These are phyloP conservation scores for Gilbertella persicaria DNA, from an alignment of 371 early-diverging fungal species.

Conservation along the genomic window DNA sequence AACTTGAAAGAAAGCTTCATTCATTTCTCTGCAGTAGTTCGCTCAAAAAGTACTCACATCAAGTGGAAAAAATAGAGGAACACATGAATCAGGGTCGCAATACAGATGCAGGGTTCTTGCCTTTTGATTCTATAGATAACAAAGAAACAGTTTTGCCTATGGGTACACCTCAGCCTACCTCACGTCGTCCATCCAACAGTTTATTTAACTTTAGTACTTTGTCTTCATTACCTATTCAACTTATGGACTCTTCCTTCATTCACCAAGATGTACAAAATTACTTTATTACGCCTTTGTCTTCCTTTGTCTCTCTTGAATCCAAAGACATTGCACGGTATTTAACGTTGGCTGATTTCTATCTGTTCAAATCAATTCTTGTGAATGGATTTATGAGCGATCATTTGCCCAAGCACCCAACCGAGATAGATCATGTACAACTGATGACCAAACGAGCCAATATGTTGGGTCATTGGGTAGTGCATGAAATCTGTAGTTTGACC, in stretches of 20 bases:
- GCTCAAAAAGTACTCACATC: not conserved
- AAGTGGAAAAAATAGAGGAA: conserved; percentile 8
- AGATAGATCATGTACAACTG: conserved; percentile 12
- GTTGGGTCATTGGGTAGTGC: conserved; percentile 47
- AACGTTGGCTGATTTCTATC: conserved; percentile 42
- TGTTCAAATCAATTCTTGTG: conserved; percentile 34
- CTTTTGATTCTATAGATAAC: too few relatives aligned
- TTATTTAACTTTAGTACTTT: conserved; percentile 3
- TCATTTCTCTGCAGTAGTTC: conserved; percentile 14
- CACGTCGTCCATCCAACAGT: conserved; percentile 7
- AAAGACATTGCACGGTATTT: conserved; percentile 45
- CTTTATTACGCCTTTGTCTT: not conserved
- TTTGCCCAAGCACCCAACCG: not conserved
- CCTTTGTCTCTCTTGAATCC: conserved; percentile 22
- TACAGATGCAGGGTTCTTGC: not conserved
- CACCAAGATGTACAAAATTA: not conserved
- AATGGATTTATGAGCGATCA: conserved; percentile 20
- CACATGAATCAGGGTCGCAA: not conserved
- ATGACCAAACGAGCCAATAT: conserved; percentile 36
- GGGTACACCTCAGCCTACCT: conserved; percentile 2
- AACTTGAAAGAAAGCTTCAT: conserved; percentile 20
- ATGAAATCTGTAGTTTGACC: conserved; percentile 34
- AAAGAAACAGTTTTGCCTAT: too few relatives aligned
- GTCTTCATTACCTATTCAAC: not conserved
- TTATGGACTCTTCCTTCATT: not conserved